Conservation (phyloP, 306 rosid genomes). For the Cicer pinnatifidum region DNA sequence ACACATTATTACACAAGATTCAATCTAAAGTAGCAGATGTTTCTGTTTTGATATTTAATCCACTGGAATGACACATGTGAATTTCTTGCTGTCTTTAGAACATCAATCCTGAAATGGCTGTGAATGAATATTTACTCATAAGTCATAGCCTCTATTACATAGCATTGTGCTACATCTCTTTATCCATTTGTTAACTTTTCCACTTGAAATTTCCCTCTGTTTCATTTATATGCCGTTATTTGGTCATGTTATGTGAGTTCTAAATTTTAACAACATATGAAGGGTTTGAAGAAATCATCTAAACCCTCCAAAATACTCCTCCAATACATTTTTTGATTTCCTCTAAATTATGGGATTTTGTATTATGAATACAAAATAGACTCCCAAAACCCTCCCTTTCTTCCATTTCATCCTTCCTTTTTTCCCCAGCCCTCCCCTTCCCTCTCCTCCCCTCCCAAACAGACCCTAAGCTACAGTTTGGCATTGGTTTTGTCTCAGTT, state of each 20-base stretch:
- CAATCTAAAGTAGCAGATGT: neutral
- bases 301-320: too few species aligned
- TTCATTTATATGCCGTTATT: neutral
- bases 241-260: neutral
- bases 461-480: neutral
- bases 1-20: neutral
- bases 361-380: too few species aligned
- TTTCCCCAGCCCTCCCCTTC: too few species aligned
- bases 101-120: neutral
- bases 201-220: neutral
- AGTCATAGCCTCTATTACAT: neutral
- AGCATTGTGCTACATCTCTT: neutral
- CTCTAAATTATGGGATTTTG: too few species aligned
- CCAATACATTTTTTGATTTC: too few species aligned
- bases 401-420: too few species aligned
- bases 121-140: neutral
- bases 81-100: neutral
- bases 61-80: neutral
- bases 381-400: too few species aligned
- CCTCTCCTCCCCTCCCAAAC: too few species aligned
- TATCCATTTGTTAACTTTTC: constrained; percentile 2
- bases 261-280: too few species aligned
- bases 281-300: too few species aligned
- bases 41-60: constrained; percentile 11
- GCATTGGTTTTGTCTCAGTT: constrained; percentile 1